A percentile compares a stretch with the other conserved stretches of the same genome.
Evolutionary conservation across 2,329 filamentous ascomycete species (phyloP).

Genomic region (Colletotrichum nymphaeae): DNA sequence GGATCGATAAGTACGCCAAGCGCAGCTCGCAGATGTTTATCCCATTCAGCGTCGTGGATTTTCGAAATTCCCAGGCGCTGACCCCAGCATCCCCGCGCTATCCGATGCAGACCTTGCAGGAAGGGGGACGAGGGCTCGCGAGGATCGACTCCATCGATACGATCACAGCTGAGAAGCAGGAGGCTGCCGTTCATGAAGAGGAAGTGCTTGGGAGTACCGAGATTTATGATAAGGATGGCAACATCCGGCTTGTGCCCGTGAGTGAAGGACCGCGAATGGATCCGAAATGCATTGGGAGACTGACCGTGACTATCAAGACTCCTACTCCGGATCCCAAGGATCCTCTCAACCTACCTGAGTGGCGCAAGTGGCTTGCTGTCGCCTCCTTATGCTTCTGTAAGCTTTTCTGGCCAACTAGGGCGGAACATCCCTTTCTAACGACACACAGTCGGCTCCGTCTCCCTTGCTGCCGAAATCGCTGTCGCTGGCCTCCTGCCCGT

Average conservation of each 20-base stretch:
- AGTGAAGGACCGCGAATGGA: not conserved
- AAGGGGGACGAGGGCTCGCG: not conserved
- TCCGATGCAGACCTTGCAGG: not conserved
- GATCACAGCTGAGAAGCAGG: not conserved
- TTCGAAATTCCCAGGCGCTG: not conserved
- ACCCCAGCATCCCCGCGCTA: not conserved
- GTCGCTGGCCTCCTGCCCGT: not conserved
- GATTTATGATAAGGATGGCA: not conserved
- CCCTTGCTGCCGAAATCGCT: not conserved
- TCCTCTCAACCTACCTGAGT: not conserved
- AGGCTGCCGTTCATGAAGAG: not conserved
- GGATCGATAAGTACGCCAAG: conserved; percentile 18
- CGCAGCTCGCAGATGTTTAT: conserved; percentile 15
- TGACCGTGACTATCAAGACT: not conserved
- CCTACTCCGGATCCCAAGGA: not conserved
- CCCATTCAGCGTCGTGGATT: conserved; percentile 5
- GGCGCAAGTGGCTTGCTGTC: not conserved
- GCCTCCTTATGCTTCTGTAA: not conserved
- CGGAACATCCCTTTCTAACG: not conserved
- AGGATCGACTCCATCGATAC: not conserved
- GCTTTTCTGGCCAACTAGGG: not conserved
- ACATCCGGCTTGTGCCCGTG: not conserved
- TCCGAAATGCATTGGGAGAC: not conserved
- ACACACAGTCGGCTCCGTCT: not conserved
- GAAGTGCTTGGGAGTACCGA: not conserved